Base-by-base conservation (phyloP, 2,329 filamentous ascomycete genomes). In the Botrytis pseudocinerea region DNA sequence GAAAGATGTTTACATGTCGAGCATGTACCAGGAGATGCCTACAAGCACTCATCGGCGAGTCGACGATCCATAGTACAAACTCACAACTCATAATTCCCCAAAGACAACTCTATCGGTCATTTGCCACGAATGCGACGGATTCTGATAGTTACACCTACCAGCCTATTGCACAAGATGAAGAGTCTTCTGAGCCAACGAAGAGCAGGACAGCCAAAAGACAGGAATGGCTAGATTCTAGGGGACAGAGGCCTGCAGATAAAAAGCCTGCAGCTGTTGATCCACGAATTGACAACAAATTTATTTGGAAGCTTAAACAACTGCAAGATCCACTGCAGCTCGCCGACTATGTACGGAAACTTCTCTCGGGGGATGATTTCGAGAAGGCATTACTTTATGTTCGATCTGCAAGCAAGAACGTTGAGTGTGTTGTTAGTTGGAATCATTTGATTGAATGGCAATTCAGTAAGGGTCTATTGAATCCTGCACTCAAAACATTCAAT, bases 381-480 rank as follows among this genome's bases (percentile, higher is more conserved):
- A 90, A 93, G 79, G 94, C 94, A 40, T 82, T 91, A 60, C 84
- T 88, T 32, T 81, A 97, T 74, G 88, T 92, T 54, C 89, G 92
- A 73, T 85, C 87, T 77, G 91, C 92, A n/a, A 94, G 90, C 81
- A 89, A 87, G 76, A 82, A 85, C 0, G 85, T 88, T 76, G 84
- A 90, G 73, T 90, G 92, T 76, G 85, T 88, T 6, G 94, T 97
- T 73, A 90, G 92, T 73, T 99, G 95, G 95, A 98, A 98, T 82
- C 89, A 93, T 79, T 82, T 97, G 62, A 91, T 99, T 73, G 87
- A 91, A 73, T 89, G 94, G 81, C 85, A 89, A 75, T 83, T 98
- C 81, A 83, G 86, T 60, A 84, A 89, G 38, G 85, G 88, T 60
- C 86, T 86, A 69, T 82, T 94, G 48, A 86, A 86, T 74, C 83